Base-by-base conservation (phyloP, 345 rosid species). In the Bruguiera gymnorhiza region DNA sequence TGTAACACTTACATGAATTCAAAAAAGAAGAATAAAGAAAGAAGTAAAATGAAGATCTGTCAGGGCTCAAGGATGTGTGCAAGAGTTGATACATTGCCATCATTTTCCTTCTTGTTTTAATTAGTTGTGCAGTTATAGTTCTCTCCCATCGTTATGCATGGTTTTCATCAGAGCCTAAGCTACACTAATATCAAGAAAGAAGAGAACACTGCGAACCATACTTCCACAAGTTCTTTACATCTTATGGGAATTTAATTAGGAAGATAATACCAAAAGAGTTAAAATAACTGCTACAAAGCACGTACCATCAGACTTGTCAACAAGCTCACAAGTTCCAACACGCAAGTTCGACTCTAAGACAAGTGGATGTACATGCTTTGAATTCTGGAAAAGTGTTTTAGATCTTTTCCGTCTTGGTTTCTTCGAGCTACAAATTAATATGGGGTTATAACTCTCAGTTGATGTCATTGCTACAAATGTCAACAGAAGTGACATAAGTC, bases 231-330 rank as follows among this genome's bases (percentile, higher is more conserved):
- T 43, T 39, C 43, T 39, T 39, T 39, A 39, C 16, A 39, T 10
- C 50, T 11, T 13, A 13, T 43, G 18, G 50, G 15, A 15, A 13
- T 43, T 43, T 3, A 43, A 43, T 43, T 43, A 43, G 50, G 50
- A 43, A 43, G 50, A 43, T 43, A 13, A 13, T 56, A 56, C 24
- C 60, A 23, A 55, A 2, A 2, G 60, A 56, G 30, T 56, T 15
- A 8, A 9, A 8, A 55, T 56, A 6, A 8, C 16, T 8, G 29
- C 24, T 10, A 63, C 6, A 52, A 58, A 60, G 48, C 46, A 73
- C 81, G 58, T 87, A 90, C 94, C 91, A 31, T 83, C 86, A 75
- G 82, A 78, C 76, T 83, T 90, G 68, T 86, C 92, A 65, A 77
- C 82, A 74, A 84, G 82, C 69, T 82, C 80, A 63, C 80, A 73